These are phyloP conservation scores for Elongisporangium anandrum DNA, from an alignment of 352 stramenopile species.

Conservation along the genomic window DNA sequence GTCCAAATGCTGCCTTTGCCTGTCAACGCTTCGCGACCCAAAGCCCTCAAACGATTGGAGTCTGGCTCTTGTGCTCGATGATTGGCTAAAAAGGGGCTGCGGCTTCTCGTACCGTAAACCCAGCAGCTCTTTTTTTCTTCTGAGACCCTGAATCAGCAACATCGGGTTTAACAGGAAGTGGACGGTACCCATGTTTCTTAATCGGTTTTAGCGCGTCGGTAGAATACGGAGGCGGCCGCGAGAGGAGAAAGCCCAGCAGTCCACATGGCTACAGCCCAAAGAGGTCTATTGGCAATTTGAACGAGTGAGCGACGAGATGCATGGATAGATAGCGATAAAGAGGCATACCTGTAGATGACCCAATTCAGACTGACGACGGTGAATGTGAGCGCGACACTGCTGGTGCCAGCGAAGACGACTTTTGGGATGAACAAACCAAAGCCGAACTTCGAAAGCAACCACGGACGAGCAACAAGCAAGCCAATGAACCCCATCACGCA, in stretches of 20 bases:
- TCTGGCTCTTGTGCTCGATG: constrained; percentile 10
- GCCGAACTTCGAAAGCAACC: constrained; percentile 27
- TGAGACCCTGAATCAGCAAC: neutral
- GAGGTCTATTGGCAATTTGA: constrained; percentile 22
- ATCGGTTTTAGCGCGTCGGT: neutral
- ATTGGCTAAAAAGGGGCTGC: constrained; percentile 23
- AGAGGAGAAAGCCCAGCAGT: constrained; percentile 23
- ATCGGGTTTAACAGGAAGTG: neutral
- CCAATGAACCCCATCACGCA: constrained; percentile 60
- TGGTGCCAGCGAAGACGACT: constrained; percentile 24
- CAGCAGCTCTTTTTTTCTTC: neutral
- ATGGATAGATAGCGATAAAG: neutral
- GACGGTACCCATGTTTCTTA: neutral
- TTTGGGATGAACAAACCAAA: neutral
- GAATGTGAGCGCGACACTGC: constrained; percentile 50
- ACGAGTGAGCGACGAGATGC: neutral
- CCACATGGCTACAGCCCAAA: constrained; percentile 40
- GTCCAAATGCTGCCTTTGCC: constrained; percentile 1
- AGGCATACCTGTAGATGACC: constrained; percentile 40
- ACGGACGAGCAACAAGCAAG: constrained; percentile 48
- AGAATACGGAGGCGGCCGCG: constrained; percentile 3
- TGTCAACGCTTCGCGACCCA: constrained; percentile 12
- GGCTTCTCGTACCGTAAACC: too few relatives aligned
- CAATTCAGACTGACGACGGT: constrained; percentile 38
- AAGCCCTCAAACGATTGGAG: constrained; percentile 38